phyloP scores from a whole-genome alignment of 345 rosid species.

The Trapa incisa region DNA sequence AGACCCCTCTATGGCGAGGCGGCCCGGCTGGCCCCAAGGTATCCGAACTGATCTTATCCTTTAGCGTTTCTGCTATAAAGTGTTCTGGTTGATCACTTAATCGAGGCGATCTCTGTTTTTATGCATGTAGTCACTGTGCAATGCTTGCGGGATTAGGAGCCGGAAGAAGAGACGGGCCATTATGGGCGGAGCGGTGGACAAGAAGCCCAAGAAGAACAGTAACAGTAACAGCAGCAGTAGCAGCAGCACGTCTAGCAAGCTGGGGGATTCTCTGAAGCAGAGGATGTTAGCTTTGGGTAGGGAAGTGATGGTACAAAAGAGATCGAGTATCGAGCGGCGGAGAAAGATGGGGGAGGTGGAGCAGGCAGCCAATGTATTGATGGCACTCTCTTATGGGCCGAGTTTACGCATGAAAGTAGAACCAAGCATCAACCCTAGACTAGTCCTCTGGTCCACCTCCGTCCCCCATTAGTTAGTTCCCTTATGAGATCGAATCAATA shows the following conservation, averaged over 20 bases:
- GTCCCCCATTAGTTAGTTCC: no score
- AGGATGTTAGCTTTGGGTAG: background rate
- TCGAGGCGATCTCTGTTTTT: background rate
- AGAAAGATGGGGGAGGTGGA: no score
- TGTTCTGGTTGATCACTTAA: background rate
- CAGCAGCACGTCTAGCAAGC: background rate
- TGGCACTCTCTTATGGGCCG: no score
- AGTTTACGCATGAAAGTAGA: no score
- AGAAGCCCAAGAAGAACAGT: background rate
- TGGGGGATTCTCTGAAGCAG: conserved; percentile 1
- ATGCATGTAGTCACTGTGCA: conserved; percentile 32
- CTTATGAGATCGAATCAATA: no score
- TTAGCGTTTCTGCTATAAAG: background rate
- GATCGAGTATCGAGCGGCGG: no score
- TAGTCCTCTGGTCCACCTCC: no score
- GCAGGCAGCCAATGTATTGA: no score
- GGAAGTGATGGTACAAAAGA: conserved; percentile 1
- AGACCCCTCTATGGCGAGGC: conserved; percentile 95
- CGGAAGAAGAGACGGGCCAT: conserved; percentile 6
- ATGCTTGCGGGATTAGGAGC: conserved; percentile 7
- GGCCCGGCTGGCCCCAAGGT: conserved; percentile 99
- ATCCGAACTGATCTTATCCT: background rate
- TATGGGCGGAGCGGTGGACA: background rate
- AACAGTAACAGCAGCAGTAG: background rate
- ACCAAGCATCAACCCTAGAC: background rate